Conservation (phyloP, 2,329 filamentous ascomycete genomes). For the Gyromitra esculenta region DNA sequence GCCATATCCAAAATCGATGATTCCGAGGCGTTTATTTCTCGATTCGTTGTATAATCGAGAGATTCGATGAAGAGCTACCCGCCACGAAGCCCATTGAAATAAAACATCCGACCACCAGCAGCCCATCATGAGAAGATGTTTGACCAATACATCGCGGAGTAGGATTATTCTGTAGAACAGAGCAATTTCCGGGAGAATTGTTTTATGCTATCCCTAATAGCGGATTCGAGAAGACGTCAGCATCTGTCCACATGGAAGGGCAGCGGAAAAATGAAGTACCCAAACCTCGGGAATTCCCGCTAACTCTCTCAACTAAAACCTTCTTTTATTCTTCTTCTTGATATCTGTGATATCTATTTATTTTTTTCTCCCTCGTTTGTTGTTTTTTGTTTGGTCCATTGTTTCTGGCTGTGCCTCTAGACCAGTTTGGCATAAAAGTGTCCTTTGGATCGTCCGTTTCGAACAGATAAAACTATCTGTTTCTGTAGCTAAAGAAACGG, state of each 20-base stretch:
- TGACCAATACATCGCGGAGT: conserved; percentile 24
- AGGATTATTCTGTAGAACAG: conserved; percentile 28
- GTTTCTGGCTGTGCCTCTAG: conserved; percentile 11
- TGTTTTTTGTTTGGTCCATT: not conserved
- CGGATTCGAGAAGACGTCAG: conserved; percentile 24
- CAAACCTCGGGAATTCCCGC: conserved; percentile 30
- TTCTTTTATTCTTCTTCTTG: conserved; percentile 7
- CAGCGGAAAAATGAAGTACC: conserved; percentile 9
- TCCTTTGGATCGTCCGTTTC: not conserved
- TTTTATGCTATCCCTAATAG: conserved; percentile 17
- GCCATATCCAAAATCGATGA: conserved; percentile 39
- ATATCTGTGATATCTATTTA: conserved; percentile 8
- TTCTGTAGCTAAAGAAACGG: conserved; percentile 18
- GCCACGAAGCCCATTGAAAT: conserved; percentile 41
- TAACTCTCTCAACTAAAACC: conserved; percentile 22
- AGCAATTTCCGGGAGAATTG: conserved; percentile 35
- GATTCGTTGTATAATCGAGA: conserved; percentile 42
- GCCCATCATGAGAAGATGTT: conserved; percentile 33
- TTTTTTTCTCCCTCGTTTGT: not conserved
- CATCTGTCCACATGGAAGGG: conserved; percentile 20
- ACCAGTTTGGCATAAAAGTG: conserved; percentile 5
- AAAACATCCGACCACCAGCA: conserved; percentile 34
- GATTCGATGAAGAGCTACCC: conserved; percentile 44
- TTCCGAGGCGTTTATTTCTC: conserved; percentile 34
- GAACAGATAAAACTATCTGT: conserved; percentile 17